Conservation (phyloP, 495 filamentous ascomycete species). For the Glonium stellatum region DNA sequence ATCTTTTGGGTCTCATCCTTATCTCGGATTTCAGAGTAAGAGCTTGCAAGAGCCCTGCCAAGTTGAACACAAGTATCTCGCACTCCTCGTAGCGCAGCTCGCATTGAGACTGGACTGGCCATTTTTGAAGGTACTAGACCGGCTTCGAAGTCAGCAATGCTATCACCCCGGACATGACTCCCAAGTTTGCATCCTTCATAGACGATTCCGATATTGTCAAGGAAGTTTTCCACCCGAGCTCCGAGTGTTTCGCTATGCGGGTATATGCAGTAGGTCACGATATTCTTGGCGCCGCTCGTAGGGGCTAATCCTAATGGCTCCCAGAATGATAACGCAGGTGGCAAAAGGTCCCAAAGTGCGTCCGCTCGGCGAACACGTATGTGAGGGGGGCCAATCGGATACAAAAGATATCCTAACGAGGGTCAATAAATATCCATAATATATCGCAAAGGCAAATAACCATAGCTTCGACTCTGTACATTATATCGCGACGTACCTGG, state of each 20-base stretch:
- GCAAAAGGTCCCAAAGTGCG: slow-evolving; percentile 65
- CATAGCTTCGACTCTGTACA: background rate
- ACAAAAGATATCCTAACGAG: slow-evolving; percentile 23
- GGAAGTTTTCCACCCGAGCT: slow-evolving; percentile 58
- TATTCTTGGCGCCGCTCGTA: slow-evolving; percentile 67
- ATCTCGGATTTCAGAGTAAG: slow-evolving; percentile 29
- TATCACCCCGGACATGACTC: slow-evolving; percentile 52
- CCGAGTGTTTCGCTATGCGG: slow-evolving; percentile 53
- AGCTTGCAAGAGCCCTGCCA: slow-evolving; percentile 17
- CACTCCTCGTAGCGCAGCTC: slow-evolving; percentile 16
- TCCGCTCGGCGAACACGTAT: slow-evolving; percentile 72
- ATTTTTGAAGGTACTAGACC: slow-evolving; percentile 54
- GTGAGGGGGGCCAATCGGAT: slow-evolving; percentile 53
- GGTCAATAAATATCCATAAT: background rate
- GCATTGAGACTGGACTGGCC: slow-evolving; percentile 4
- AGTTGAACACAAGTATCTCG: slow-evolving; percentile 24
- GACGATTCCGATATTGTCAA: slow-evolving; percentile 60
- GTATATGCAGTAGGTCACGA: slow-evolving; percentile 73
- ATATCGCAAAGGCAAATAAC: slow-evolving; percentile 1
- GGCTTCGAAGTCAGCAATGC: slow-evolving; percentile 45
- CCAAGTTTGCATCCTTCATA: slow-evolving; percentile 82
- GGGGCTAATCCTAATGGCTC: slow-evolving; percentile 81
- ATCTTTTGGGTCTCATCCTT: slow-evolving; percentile 45
- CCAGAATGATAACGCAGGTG: slow-evolving; percentile 80
- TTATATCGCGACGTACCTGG: slow-evolving; percentile 5